Percentiles rank a stretch among this genome's conserved stretches.
Evolutionary conservation across 371 early-diverging fungal species (phyloP).

Genomic region (Ordospora colligata): DNA sequence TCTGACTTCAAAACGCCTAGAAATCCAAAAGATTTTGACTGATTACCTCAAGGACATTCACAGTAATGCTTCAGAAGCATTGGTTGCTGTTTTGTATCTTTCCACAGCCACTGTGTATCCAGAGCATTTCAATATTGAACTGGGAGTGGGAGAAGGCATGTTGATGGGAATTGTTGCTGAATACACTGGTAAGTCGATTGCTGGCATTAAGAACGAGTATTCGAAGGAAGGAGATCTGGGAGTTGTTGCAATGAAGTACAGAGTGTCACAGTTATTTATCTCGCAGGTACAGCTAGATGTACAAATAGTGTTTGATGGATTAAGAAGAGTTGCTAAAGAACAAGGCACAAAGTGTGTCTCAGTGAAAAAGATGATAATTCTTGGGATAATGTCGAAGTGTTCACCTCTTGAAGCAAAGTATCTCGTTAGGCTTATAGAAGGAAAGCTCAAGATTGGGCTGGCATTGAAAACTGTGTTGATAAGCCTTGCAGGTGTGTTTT

Average conservation of each 20-base stretch:
- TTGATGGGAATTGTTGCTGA: constrained; percentile 49
- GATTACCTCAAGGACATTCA: constrained; percentile 26
- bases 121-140: constrained; percentile 54
- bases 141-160: constrained; percentile 60
- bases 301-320: constrained; percentile 37
- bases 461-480: constrained; percentile 60
- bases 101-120: constrained; percentile 53
- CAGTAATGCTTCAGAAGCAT: background rate
- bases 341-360: constrained; percentile 48
- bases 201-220: constrained; percentile 44
- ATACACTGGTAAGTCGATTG: constrained; percentile 26
- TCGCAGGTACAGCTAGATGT: constrained; percentile 37
- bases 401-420: constrained; percentile 58
- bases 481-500: constrained; percentile 42
- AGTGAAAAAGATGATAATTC: constrained; percentile 49
- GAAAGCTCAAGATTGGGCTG: constrained; percentile 61
- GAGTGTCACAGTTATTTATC: constrained; percentile 40
- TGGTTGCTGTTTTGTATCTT: constrained; percentile 51
- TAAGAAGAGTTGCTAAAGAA: constrained; percentile 41
- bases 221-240: constrained; percentile 58
- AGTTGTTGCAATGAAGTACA: constrained; percentile 59
- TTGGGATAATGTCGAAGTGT: constrained; percentile 39
- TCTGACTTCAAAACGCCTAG: constrained; percentile 45
- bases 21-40: constrained; percentile 53
- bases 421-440: constrained; percentile 58